phyloP scores from a whole-genome alignment of 768 basidiomycete genomes.

The Hypholoma sublateritium region DNA sequence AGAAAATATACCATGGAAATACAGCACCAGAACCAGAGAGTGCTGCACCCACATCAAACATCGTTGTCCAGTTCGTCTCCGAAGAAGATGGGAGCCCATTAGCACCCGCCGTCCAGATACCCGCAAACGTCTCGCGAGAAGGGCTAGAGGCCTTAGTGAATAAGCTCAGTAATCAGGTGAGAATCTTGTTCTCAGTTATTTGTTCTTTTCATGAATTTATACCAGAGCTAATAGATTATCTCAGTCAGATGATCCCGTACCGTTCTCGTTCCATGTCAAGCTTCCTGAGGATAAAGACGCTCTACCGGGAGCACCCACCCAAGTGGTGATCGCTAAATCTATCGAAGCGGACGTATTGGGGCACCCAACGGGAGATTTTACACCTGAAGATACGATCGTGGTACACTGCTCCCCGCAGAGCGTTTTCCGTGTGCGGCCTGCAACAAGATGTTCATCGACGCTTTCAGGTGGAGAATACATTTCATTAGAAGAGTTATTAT shows the following conservation, averaged over 20 bases:
- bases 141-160: constrained; percentile 89
- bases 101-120: constrained; percentile 87
- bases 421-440: constrained; percentile 90
- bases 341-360: constrained; percentile 79
- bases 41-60: constrained; percentile 48
- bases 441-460: constrained; percentile 92
- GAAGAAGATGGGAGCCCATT: constrained; percentile 81
- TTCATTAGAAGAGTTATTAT: not conserved
- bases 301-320: constrained; percentile 59
- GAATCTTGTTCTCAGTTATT: constrained; percentile 18
- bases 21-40: constrained; percentile 60
- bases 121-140: constrained; percentile 82
- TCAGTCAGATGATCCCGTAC: constrained; percentile 85
- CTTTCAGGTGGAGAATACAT: constrained; percentile 62
- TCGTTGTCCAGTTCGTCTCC: constrained; percentile 91
- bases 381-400: constrained; percentile 84
- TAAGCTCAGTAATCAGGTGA: constrained; percentile 73
- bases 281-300: constrained; percentile 56
- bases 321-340: constrained; percentile 82
- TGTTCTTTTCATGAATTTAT: constrained; percentile 9
- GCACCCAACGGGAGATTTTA: constrained; percentile 70
- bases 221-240: constrained; percentile 17
- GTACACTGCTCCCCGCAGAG: constrained; percentile 94
- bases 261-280: constrained; percentile 87
- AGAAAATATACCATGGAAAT: constrained; percentile 77